phyloP scores from a whole-genome alignment of 352 stramenopile genomes.

The Phytophthora meadii region DNA sequence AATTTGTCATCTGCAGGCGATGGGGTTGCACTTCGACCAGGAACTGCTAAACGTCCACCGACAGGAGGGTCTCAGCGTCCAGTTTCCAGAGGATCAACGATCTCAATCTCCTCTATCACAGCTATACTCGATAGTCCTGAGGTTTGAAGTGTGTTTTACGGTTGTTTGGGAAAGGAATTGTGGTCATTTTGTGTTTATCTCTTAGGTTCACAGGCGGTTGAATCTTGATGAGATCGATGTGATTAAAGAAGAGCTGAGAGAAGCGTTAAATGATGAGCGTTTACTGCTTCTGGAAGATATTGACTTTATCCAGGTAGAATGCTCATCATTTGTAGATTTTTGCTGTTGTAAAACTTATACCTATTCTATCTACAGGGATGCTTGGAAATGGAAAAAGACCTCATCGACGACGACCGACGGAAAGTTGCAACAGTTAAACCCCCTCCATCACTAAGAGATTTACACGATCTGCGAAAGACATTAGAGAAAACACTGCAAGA shows the following conservation, averaged over 20 bases:
- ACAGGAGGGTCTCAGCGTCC: conserved; percentile 62
- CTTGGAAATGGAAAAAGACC: conserved; percentile 87
- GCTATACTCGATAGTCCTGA: conserved; percentile 65
- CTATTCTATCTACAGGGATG: conserved; percentile 49
- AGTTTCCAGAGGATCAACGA: conserved; percentile 69
- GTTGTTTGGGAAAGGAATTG: not conserved
- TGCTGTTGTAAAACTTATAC: too few relatives aligned
- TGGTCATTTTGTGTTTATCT: too few relatives aligned
- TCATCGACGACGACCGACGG: conserved; percentile 77
- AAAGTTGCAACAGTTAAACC: conserved; percentile 44
- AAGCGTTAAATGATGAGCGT: conserved; percentile 64
- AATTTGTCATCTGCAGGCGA: conserved; percentile 15
- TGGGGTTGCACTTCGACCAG: conserved; percentile 49
- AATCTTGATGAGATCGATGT: conserved; percentile 82
- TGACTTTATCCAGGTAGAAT: conserved; percentile 79
- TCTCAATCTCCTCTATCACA: conserved; percentile 64
- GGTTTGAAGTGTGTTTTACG: conserved; percentile 29
- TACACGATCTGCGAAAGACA: conserved; percentile 62
- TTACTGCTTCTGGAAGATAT: conserved; percentile 81
- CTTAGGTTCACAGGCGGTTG: conserved; percentile 50
- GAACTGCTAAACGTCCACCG: conserved; percentile 46
- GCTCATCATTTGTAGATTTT: too few relatives aligned
- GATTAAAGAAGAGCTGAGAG: conserved; percentile 65
- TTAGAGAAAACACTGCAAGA: conserved; percentile 74
- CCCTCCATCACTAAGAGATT: conserved; percentile 65